Evolutionary conservation across 257 asterid species (phyloP).

Genomic region (Salvia rosmarinus): DNA sequence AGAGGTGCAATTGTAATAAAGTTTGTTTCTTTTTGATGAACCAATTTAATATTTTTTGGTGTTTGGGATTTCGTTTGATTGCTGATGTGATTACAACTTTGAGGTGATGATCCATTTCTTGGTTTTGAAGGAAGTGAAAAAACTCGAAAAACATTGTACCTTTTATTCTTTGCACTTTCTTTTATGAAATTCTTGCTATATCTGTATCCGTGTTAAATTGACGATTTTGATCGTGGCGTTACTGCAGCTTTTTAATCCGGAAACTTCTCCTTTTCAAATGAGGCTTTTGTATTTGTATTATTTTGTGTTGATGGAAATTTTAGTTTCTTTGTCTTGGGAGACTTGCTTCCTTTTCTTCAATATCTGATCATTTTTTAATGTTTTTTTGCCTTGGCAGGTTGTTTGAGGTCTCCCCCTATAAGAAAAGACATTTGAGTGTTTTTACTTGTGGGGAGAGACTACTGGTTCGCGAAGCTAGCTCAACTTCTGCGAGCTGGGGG

Average conservation of each 20-base stretch:
- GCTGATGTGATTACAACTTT: conserved; percentile 27
- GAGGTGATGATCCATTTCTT: conserved; percentile 37
- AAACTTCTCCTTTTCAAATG: background rate
- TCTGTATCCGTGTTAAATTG: conserved; percentile 3
- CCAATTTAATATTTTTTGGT: conserved; percentile 22
- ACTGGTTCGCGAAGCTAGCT: conserved; percentile 53
- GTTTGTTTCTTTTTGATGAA: conserved; percentile 25
- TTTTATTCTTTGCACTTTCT: conserved; percentile 11
- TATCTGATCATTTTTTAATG: conserved; percentile 25
- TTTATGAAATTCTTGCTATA: conserved; percentile 12
- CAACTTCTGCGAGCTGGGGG: conserved; percentile 54
- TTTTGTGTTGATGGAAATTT: background rate
- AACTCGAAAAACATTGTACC: background rate
- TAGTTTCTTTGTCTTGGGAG: background rate
- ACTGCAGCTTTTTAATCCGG: conserved; percentile 7
- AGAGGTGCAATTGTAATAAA: conserved; percentile 20
- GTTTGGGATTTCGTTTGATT: conserved; percentile 20
- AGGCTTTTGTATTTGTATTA: background rate
- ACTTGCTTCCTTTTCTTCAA: background rate
- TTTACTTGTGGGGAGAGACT: conserved; percentile 50
- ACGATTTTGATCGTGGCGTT: conserved; percentile 6
- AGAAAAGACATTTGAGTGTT: conserved; percentile 34
- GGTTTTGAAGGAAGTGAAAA: conserved; percentile 31
- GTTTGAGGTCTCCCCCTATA: conserved; percentile 22
- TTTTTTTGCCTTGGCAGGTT: conserved; percentile 34